phyloP scores from a whole-genome alignment of 2,329 filamentous ascomycete species.

The Metarhizium humberi region DNA sequence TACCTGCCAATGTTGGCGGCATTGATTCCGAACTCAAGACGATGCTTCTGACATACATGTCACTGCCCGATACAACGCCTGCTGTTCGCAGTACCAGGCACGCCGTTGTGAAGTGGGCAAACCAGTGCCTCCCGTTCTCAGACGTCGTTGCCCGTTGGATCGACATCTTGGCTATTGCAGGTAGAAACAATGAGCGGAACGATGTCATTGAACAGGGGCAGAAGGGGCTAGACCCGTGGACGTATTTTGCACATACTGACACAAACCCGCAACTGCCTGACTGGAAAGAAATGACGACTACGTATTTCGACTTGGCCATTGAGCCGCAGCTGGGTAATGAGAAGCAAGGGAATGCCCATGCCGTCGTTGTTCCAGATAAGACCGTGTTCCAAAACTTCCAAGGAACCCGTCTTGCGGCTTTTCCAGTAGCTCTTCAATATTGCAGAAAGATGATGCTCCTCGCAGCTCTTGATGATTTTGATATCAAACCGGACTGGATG shows the following conservation, averaged over 20 bases:
- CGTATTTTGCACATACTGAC: conserved; percentile 35
- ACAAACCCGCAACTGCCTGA: conserved; percentile 33
- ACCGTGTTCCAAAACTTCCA: conserved; percentile 36
- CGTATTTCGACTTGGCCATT: conserved; percentile 37
- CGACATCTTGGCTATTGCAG: conserved; percentile 70
- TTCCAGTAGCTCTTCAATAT: conserved; percentile 62
- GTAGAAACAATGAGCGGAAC: conserved; percentile 56
- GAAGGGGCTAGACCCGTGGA: conserved; percentile 70
- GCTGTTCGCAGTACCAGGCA: conserved; percentile 68
- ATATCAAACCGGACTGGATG: conserved; percentile 76
- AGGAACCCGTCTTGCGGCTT: conserved; percentile 41
- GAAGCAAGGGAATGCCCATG: not conserved
- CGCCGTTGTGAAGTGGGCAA: conserved; percentile 79
- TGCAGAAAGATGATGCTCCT: conserved; percentile 46
- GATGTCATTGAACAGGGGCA: conserved; percentile 86
- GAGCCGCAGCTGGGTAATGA: conserved; percentile 6
- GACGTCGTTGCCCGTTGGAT: conserved; percentile 81
- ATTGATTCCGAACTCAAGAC: conserved; percentile 26
- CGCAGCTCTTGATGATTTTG: conserved; percentile 37
- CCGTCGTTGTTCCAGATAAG: conserved; percentile 3
- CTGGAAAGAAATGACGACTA: conserved; percentile 40
- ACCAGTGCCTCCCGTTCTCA: conserved; percentile 71
- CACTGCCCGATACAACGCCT: conserved; percentile 35
- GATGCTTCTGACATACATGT: conserved; percentile 63
- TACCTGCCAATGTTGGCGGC: conserved; percentile 24